Evolutionary conservation across 169 alveolate species (phyloP), one percentile per base, ranked within the genome.

Genomic region (Eimeria falciformis): DNA sequence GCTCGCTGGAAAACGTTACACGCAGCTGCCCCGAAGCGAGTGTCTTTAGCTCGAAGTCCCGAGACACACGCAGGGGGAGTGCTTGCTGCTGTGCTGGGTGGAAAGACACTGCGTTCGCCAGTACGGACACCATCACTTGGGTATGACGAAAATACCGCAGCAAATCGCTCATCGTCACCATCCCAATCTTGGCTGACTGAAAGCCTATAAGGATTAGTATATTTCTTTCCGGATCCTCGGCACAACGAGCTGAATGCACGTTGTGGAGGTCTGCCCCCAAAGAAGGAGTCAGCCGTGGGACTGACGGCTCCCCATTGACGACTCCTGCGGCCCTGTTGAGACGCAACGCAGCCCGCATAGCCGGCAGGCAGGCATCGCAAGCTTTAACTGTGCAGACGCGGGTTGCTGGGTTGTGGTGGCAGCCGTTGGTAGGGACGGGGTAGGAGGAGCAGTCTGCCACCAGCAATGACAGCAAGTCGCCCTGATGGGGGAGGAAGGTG

Each of bases 141-240:
- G 91, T 62, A 25, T 84, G 91, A 53, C 82, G 91, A 50, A 84
- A 84, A 45, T 90, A 90, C 65, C 83, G 81, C 82, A 90, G 53
- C 90, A 90, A 58, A 14, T 82, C 87, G 33, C 83, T 82, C 21
- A 90, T 69, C 23, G 75, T 27, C 58, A 90, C 66, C 12, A 75
- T 84, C n/a, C 93, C 93, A 23, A 90, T 83, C 75, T 90, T 90
- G 56, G 93, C 79, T 11, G 93, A 90, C 83, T 90, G 93, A 47
- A 90, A 90, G 33, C 93, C 93, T n/a, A 90, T 50, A 46, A 90
- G 50, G 14, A 90, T 58, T n/a, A 81, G 56, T 7, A 81, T 14
- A 14, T 33, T 55, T 40, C 77, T 23, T 40, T 45, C 90, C 9
- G 77, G 50, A 40, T 81, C 90, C 45, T 81, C 90, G 3, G 23